Percentiles rank a stretch among this genome's conserved stretches.
Conservation (phyloP, 1,139 yeast species). For the Lodderomyces orthopsilosis region DNA sequence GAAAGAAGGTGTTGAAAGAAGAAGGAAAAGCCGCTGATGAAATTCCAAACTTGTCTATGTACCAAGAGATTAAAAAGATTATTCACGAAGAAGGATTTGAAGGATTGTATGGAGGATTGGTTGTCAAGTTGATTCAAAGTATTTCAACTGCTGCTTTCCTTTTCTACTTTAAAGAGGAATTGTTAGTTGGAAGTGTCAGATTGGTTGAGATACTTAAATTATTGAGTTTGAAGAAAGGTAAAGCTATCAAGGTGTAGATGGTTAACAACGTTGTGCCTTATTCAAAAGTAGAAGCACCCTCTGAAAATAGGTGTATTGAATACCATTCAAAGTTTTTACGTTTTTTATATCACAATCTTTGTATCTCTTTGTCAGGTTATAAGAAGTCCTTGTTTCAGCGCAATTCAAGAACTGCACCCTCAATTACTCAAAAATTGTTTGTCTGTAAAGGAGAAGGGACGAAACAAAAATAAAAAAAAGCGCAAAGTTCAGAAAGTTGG, state of each 20-base stretch:
- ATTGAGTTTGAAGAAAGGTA: slow-evolving; percentile 22
- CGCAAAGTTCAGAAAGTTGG: no score
- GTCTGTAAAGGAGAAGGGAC: no score
- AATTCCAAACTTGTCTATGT: slow-evolving; percentile 37
- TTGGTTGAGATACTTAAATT: slow-evolving; percentile 40
- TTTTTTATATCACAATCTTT: no score
- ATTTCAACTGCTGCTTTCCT: slow-evolving; percentile 87
- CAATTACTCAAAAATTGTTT: no score
- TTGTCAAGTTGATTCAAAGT: slow-evolving; percentile 77
- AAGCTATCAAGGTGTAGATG: background rate
- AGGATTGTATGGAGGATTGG: slow-evolving; percentile 79
- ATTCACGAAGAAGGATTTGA: slow-evolving; percentile 65
- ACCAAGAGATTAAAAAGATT: slow-evolving; percentile 48
- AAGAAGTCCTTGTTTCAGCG: no score
- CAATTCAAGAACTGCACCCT: no score
- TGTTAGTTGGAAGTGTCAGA: slow-evolving; percentile 51
- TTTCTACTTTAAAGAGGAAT: slow-evolving; percentile 87
- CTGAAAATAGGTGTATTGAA: no score
- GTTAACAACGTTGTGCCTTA: no score
- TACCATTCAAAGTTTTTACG: no score
- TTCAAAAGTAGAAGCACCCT: background rate
- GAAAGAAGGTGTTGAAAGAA: slow-evolving; percentile 34
- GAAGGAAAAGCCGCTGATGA: slow-evolving; percentile 18
- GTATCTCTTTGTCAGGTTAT: no score
- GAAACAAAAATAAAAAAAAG: no score